These are phyloP conservation scores for Kodamaea arcana DNA, from an alignment of 1,139 yeast genomes.

Conservation along the genomic window DNA sequence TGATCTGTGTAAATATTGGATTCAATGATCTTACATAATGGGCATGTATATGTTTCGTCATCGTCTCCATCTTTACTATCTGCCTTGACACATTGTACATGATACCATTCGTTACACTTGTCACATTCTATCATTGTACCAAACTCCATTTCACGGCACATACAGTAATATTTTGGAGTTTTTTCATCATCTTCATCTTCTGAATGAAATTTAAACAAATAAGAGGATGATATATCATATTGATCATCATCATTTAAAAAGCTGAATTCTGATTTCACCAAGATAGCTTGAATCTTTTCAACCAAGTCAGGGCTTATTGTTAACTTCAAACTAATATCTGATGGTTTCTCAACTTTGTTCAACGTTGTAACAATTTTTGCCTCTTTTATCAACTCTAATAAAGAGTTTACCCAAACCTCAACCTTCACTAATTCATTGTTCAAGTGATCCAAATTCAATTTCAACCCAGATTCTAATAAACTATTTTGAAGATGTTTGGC, in stretches of 20 bases:
- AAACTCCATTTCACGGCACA: constrained; percentile 64
- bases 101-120: constrained; percentile 77
- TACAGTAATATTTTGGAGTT: constrained; percentile 47
- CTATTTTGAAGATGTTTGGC: constrained; percentile 21
- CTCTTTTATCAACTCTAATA: constrained; percentile 30
- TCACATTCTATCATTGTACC: constrained; percentile 83
- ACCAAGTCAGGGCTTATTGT: constrained; percentile 20
- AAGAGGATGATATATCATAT: constrained; percentile 29
- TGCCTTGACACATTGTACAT: constrained; percentile 59
- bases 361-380: constrained; percentile 25
- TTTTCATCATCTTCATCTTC: constrained; percentile 12
- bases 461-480: constrained; percentile 24
- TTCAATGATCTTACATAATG: constrained; percentile 49
- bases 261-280: constrained; percentile 31
- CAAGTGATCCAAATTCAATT: constrained; percentile 18
- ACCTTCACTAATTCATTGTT: constrained; percentile 20
- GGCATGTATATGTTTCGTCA: constrained; percentile 49
- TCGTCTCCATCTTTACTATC: constrained; percentile 25
- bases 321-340: constrained; percentile 14
- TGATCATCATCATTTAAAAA: constrained; percentile 38
- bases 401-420: constrained; percentile 40
- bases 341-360: constrained; percentile 15
- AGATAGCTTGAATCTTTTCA: constrained; percentile 26
- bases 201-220: constrained; percentile 14
- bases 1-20: constrained; percentile 16